Conservation (phyloP, 768 basidiomycete genomes). For the Phlebiopsis gigantea region DNA sequence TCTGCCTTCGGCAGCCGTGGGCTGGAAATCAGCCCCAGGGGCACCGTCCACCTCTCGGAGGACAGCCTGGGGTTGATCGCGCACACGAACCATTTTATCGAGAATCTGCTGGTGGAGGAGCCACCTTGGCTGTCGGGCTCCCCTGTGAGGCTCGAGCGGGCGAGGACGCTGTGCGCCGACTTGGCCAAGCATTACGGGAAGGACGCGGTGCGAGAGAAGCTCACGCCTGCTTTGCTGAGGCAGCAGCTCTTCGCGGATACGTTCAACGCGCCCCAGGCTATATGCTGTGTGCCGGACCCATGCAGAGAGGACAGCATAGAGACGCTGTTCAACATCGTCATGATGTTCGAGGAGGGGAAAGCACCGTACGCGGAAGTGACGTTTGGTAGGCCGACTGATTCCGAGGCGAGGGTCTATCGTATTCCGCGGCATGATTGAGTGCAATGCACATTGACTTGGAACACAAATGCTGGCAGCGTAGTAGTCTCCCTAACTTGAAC, state of each 20-base stretch:
- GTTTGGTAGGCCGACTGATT: conserved; percentile 23
- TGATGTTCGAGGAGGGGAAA: conserved; percentile 23
- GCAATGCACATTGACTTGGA: too few species aligned
- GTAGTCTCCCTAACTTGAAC: too few species aligned
- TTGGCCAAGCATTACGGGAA: conserved; percentile 13
- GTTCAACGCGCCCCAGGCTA: conserved; percentile 26
- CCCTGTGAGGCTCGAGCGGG: conserved; percentile 24
- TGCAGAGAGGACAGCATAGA: conserved; percentile 18
- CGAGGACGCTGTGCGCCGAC: conserved; percentile 20
- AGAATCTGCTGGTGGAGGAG: conserved; percentile 27
- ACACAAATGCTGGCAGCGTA: too few species aligned
- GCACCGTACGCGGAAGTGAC: conserved; percentile 27
- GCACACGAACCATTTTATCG: conserved; percentile 34
- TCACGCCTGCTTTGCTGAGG: conserved; percentile 22
- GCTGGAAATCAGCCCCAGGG: conserved; percentile 29
- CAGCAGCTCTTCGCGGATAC: conserved; percentile 28
- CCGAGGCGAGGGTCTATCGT: conserved; percentile 16
- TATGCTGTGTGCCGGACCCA: conserved; percentile 25
- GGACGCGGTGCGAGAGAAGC: conserved; percentile 10
- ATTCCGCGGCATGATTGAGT: conserved; percentile 13
- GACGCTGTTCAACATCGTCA: conserved; percentile 33
- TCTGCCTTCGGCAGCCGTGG: conserved; percentile 23
- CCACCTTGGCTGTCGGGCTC: conserved; percentile 28
- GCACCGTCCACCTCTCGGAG: conserved; percentile 21
- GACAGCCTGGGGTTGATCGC: conserved; percentile 25